Percentiles rank a stretch among this genome's conserved stretches.
Evolutionary conservation across 352 stramenopile species (phyloP).

Genomic region (Phytophthora pinifolia): DNA sequence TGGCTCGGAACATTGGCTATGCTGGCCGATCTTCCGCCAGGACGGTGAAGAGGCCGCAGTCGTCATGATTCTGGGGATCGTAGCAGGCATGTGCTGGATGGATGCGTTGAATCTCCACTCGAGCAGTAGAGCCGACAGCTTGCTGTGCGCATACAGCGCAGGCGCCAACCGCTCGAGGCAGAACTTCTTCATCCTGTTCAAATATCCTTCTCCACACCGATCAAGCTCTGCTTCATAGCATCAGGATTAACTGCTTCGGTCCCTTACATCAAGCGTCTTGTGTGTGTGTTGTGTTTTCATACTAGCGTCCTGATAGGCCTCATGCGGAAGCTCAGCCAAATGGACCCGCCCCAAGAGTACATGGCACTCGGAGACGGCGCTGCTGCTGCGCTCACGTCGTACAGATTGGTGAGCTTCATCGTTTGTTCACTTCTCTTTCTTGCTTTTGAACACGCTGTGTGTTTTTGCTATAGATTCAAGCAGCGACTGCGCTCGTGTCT

Average conservation of each 20-base stretch:
- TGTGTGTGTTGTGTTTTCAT: slow-evolving; percentile 1
- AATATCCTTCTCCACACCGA: slow-evolving; percentile 61
- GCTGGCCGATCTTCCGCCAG: slow-evolving; percentile 15
- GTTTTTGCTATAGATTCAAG: slow-evolving; percentile 30
- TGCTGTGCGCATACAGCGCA: slow-evolving; percentile 58
- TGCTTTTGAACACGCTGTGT: slow-evolving; percentile 1
- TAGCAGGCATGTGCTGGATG: slow-evolving; percentile 67
- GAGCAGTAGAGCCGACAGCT: slow-evolving; percentile 15
- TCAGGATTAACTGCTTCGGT: not conserved
- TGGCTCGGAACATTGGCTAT: slow-evolving; percentile 11
- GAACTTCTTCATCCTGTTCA: slow-evolving; percentile 67
- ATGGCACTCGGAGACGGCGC: slow-evolving; percentile 12
- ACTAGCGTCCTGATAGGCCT: slow-evolving; percentile 61
- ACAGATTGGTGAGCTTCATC: slow-evolving; percentile 23
- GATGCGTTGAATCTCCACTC: slow-evolving; percentile 53
- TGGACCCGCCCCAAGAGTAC: slow-evolving; percentile 20
- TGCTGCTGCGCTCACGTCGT: slow-evolving; percentile 16
- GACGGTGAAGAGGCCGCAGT: slow-evolving; percentile 46
- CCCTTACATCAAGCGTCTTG: slow-evolving; percentile 30
- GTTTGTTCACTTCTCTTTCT: not conserved
- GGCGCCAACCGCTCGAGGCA: slow-evolving; percentile 52
- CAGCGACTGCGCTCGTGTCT: slow-evolving; percentile 28
- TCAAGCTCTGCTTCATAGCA: not conserved
- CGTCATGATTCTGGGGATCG: slow-evolving; percentile 51
- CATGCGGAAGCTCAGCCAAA: slow-evolving; percentile 39